Evolutionary conservation across 2,329 filamentous ascomycete genomes (phyloP).

Genomic region (Trichoderma sp.): DNA sequence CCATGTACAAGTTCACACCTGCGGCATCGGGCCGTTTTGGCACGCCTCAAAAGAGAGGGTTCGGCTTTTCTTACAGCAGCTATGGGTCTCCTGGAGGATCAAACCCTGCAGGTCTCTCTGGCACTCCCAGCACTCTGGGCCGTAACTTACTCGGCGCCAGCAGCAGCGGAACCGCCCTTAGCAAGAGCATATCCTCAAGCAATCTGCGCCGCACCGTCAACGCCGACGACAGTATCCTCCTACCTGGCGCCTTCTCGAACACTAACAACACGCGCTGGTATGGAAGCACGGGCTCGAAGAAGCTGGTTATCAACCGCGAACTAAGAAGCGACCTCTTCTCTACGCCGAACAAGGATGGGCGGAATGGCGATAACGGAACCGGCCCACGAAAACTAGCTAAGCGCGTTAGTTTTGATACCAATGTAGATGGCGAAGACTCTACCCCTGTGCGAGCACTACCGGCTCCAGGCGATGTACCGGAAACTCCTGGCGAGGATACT

Average conservation of each 20-base stretch:
- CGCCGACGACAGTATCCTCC: conserved; percentile 80
- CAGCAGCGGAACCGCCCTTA: conserved; percentile 71
- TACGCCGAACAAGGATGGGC: conserved; percentile 57
- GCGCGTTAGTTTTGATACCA: conserved; percentile 87
- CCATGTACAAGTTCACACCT: conserved; percentile 85
- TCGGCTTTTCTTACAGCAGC: conserved; percentile 89
- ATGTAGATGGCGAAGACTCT: conserved; percentile 42
- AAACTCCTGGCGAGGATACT: conserved; percentile 39
- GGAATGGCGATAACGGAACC: conserved; percentile 40
- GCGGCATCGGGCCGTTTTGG: conserved; percentile 75
- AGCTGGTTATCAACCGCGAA: conserved; percentile 87
- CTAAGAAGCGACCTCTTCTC: conserved; percentile 73
- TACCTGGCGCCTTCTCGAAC: conserved; percentile 80
- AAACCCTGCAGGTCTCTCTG: conserved; percentile 62
- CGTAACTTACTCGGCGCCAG: conserved; percentile 66
- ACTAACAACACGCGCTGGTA: conserved; percentile 65
- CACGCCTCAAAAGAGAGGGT: conserved; percentile 84
- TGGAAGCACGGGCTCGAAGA: conserved; percentile 75
- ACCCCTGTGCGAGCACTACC: conserved; percentile 39
- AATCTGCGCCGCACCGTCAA: conserved; percentile 82
- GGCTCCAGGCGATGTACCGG: conserved; percentile 36
- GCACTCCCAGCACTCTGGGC: conserved; percentile 67
- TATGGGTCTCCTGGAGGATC: conserved; percentile 80
- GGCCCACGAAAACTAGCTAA: conserved; percentile 67
- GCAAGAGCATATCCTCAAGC: conserved; percentile 86